These are phyloP conservation scores for Rhynchosporium graminicola DNA, from an alignment of 2,329 filamentous ascomycete genomes.

Conservation along the genomic window DNA sequence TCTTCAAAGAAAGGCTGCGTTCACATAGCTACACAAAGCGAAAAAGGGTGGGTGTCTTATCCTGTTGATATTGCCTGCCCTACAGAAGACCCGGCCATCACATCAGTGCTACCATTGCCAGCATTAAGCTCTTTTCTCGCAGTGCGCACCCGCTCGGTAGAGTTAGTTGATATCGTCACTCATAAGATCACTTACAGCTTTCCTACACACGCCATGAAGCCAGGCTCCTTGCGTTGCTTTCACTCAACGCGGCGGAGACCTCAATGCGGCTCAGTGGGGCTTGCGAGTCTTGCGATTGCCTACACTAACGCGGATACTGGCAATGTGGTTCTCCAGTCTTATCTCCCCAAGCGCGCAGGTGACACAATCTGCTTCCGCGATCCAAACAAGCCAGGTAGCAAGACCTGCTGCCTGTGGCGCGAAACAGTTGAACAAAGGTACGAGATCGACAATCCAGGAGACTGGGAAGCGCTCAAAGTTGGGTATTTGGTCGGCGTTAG, in stretches of 20 bases:
- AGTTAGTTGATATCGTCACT: slow-evolving; percentile 61
- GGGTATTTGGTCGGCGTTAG: slow-evolving; percentile 66
- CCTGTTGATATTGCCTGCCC: slow-evolving; percentile 45
- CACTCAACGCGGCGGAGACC: slow-evolving; percentile 54
- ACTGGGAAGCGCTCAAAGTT: slow-evolving; percentile 62
- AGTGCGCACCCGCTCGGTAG: slow-evolving; percentile 56
- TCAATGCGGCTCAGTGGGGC: slow-evolving; percentile 55
- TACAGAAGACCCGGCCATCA: slow-evolving; percentile 48
- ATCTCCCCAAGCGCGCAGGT: slow-evolving; percentile 53
- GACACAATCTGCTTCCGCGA: slow-evolving; percentile 60
- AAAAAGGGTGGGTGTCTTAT: slow-evolving; percentile 52
- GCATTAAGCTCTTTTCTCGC: slow-evolving; percentile 61
- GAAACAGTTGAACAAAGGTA: slow-evolving; percentile 54
- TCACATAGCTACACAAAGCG: slow-evolving; percentile 48
- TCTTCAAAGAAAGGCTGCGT: slow-evolving; percentile 53
- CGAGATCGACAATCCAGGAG: slow-evolving; percentile 61
- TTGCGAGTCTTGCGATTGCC: slow-evolving; percentile 64
- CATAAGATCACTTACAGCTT: slow-evolving; percentile 63
- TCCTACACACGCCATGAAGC: slow-evolving; percentile 56
- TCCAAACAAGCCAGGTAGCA: slow-evolving; percentile 43
- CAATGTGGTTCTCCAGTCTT: slow-evolving; percentile 66
- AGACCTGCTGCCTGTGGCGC: slow-evolving; percentile 53
- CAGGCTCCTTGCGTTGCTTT: slow-evolving; percentile 61
- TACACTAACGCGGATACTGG: slow-evolving; percentile 62
- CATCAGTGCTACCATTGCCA: slow-evolving; percentile 60